Base-by-base conservation (phyloP, 306 rosid genomes). In the Quillaja saponaria region DNA sequence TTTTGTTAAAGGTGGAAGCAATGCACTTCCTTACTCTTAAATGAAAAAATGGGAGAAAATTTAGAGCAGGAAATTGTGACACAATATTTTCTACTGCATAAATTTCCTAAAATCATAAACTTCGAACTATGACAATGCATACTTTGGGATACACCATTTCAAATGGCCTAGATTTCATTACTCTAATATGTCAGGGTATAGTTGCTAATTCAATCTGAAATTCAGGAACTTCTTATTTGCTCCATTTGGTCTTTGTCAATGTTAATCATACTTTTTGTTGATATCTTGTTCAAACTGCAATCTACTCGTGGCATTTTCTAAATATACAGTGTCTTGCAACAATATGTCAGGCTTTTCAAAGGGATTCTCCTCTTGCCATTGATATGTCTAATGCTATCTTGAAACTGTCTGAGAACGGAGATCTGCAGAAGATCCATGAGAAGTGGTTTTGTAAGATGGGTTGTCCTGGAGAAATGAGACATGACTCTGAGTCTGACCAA, bases 331-430 rank as follows among this genome's bases (percentile, higher is more conserved):
- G 16, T 65, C 61, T 54, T 55, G 63, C 63, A 28, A 70, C 64
- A 48, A 41, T 8, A 33, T 50, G 38, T 40, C 73, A 92, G 98
- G 98, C 96, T 28, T 92, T 92, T 67, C 87, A 68, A 72, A 82
- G 85, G 70, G 98, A 77, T 8, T 92, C 96, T 64, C 96, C 95
- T 40, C 84, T 92, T 15, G 90, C 95, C 38, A 58, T 84, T 64
- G 98, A 92, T 84, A 88, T 92, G 61, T 86, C 98, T 3, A 84
- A 95, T 0, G 98, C 98, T 31, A 86, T 92, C 73, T 63, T 92
- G 82, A 88, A 81, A 71, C 94, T 92, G 15, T 68, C 87, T 0
- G 98, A 92, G 83, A 78, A 18, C 28, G 98, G 98, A 45, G 77
- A 78, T 63, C 98, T 92, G 67, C 90, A 34, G 76, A 85, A 72